Percentiles rank a stretch among this genome's conserved stretches.
Evolutionary conservation across 2,329 filamentous ascomycete species (phyloP).

Genomic region (Penicillium occitanis): DNA sequence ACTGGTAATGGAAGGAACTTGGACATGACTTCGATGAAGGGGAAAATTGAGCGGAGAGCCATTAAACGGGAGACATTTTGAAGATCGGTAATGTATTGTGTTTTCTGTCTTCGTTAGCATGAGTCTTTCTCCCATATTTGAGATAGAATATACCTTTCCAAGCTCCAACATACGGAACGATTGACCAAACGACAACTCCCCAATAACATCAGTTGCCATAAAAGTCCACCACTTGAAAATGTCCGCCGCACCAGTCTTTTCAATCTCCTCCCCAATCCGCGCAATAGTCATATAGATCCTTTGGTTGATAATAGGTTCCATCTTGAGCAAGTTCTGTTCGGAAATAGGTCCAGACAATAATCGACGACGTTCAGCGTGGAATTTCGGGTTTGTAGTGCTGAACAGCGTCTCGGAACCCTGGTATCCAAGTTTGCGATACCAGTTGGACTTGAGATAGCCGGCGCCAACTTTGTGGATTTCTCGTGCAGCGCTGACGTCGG

Average conservation of each 20-base stretch:
- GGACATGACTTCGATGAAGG: constrained; percentile 26
- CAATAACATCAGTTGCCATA: constrained; percentile 56
- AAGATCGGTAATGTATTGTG: constrained; percentile 45
- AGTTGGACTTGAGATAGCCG: constrained; percentile 36
- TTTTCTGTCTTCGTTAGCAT: constrained; percentile 34
- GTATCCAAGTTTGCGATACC: constrained; percentile 31
- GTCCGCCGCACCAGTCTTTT: constrained; percentile 41
- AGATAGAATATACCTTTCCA: constrained; percentile 42
- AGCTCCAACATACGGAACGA: constrained; percentile 54
- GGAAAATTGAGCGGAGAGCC: constrained; percentile 26
- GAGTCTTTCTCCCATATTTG: background rate
- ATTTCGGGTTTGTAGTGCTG: constrained; percentile 40
- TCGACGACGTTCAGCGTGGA: constrained; percentile 44
- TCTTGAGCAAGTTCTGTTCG: constrained; percentile 27
- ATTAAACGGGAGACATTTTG: constrained; percentile 6
- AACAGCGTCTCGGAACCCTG: constrained; percentile 38
- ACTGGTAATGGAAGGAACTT: constrained; percentile 27
- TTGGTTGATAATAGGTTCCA: constrained; percentile 43
- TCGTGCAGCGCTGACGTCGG: constrained; percentile 36
- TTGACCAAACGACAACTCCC: constrained; percentile 56
- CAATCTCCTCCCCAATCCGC: constrained; percentile 48
- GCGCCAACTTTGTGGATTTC: constrained; percentile 37
- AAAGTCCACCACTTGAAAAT: constrained; percentile 57
- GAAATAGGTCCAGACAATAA: constrained; percentile 40
- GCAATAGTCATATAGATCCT: constrained; percentile 45